These are phyloP conservation scores for Solanum boliviense DNA, from an alignment of 257 asterid species.

Conservation along the genomic window DNA sequence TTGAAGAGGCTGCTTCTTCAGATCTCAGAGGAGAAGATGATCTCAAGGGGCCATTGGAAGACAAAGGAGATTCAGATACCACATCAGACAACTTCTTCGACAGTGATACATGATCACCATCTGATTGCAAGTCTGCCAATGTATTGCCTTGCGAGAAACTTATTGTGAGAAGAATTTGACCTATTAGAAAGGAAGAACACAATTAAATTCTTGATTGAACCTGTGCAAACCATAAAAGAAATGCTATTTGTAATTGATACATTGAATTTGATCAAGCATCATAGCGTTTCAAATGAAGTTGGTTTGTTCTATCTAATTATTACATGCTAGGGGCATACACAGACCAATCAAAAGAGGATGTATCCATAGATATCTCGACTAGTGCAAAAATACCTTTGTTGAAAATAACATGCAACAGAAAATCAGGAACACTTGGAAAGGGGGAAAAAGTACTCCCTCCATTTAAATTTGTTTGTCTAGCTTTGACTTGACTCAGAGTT, in stretches of 20 bases:
- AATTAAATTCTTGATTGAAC: neutral
- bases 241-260: neutral
- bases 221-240: neutral
- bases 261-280: neutral
- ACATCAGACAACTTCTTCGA: slow-evolving; percentile 34
- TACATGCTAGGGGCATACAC: neutral
- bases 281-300: neutral
- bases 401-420: neutral
- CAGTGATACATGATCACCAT: slow-evolving; percentile 21
- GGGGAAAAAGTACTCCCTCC: neutral
- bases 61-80: slow-evolving; percentile 32
- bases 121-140: slow-evolving; percentile 35
- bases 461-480: neutral
- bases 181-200: slow-evolving; percentile 24
- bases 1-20: slow-evolving; percentile 42
- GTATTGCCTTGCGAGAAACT: slow-evolving; percentile 56
- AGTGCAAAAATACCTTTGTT: neutral
- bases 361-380: neutral
- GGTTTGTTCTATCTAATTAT: neutral
- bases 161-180: slow-evolving; percentile 82
- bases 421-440: neutral
- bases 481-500: neutral
- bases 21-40: slow-evolving; percentile 47
- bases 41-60: slow-evolving; percentile 30
- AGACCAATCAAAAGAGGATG: neutral